These are phyloP conservation scores for Mycena polygramma DNA, from an alignment of 768 basidiomycete genomes.

Conservation along the genomic window DNA sequence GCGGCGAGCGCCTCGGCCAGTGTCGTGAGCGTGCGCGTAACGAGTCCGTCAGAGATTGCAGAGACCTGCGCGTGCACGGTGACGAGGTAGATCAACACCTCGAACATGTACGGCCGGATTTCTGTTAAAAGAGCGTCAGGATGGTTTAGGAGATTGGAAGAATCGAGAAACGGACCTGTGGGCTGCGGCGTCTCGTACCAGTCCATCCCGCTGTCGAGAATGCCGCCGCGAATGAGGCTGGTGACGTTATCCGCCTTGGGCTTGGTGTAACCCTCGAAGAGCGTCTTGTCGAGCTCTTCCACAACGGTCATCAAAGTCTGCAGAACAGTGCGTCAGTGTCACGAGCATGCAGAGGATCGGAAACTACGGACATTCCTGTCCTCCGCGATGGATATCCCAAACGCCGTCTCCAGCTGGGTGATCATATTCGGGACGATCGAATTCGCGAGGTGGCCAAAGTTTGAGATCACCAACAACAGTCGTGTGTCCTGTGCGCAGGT, in stretches of 20 bases:
- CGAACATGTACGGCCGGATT: conserved; percentile 95
- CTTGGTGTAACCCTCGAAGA: conserved; percentile 91
- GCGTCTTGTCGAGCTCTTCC: conserved; percentile 85
- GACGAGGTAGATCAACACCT: conserved; percentile 89
- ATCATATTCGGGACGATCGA: conserved; percentile 84
- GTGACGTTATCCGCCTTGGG: conserved; percentile 81
- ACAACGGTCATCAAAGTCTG: conserved; percentile 84
- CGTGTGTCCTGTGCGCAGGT: conserved; percentile 77
- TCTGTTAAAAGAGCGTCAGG: conserved; percentile 55
- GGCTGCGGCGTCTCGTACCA: conserved; percentile 97
- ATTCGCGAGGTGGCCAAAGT: conserved; percentile 82
- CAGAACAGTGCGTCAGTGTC: neutral
- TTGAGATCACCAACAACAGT: conserved; percentile 89
- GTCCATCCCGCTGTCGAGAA: conserved; percentile 85
- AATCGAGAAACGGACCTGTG: conserved; percentile 67
- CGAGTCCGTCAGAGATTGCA: conserved; percentile 80
- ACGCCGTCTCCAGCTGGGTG: conserved; percentile 80
- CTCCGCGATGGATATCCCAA: conserved; percentile 77
- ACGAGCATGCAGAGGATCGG: conserved; percentile 13
- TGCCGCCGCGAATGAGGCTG: conserved; percentile 79
- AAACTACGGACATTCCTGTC: conserved; percentile 72
- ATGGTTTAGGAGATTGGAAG: too few relatives aligned
- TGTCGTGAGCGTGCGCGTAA: conserved; percentile 85
- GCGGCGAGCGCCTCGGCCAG: conserved; percentile 87
- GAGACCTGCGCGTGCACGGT: conserved; percentile 93